These are phyloP conservation scores for Saccharomyces mikatae DNA, from an alignment of 805 yeast species.

Conservation along the genomic window DNA sequence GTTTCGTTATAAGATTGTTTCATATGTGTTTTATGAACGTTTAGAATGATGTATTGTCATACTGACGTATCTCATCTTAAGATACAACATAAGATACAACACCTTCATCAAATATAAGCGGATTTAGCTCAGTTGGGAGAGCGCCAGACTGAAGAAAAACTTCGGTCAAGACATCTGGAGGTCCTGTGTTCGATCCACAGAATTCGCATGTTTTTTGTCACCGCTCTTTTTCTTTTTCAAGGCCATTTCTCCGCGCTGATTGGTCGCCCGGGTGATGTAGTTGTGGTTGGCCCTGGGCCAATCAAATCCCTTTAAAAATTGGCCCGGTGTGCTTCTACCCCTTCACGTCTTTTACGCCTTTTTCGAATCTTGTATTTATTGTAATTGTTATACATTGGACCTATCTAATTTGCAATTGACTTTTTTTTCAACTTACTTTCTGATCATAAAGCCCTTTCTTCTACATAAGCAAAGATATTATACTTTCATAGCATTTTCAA, in stretches of 20 bases:
- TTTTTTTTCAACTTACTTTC: neutral
- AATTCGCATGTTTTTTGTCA: slow-evolving; percentile 39
- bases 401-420: neutral
- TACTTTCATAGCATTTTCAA: neutral
- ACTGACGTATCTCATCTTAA: too few species aligned
- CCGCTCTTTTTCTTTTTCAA: neutral
- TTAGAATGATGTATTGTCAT: too few species aligned
- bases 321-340: neutral
- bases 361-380: neutral
- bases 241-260: neutral
- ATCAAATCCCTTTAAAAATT: neutral
- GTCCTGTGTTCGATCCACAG: slow-evolving; percentile 87
- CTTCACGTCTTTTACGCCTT: neutral
- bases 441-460: neutral
- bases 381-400: neutral
- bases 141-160: slow-evolving; percentile 37
- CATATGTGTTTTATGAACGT: too few species aligned
- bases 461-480: neutral
- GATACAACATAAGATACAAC: too few species aligned
- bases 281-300: neutral
- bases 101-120: slow-evolving; percentile 14
- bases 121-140: slow-evolving; percentile 40
- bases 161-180: slow-evolving; percentile 41
- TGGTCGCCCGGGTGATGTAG: neutral
- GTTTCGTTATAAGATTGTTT: too few species aligned